Evolutionary conservation across 140 eudicot genomes (phyloP), one percentile per base, ranked within the genome.

Genomic region (Anethum foeniculum): DNA sequence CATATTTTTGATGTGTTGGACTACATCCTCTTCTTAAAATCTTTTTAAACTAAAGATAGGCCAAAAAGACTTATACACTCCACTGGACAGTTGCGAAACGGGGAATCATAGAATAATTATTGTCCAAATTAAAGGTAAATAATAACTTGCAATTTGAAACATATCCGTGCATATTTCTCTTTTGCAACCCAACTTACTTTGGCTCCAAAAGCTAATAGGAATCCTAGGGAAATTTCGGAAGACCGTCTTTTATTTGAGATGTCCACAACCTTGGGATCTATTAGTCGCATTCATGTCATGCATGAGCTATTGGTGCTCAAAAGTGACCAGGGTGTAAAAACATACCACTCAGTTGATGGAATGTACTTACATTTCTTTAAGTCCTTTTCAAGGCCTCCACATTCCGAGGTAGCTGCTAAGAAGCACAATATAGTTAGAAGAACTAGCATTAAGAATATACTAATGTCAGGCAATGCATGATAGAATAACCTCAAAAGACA

Each of bases 391-490:
- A 83, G 80, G 49, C 47, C 76, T n/a, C 76, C 75, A 54, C 80
- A 79, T 51, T 79, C 49, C 21, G 88, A 83, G 79, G 86, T 80
- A 76, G 83, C 88, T 88, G 88, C 82, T 27, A 85, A 87, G 79
- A 73, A 75, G 65, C 41, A 60, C 19, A 76, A 71, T 34, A 32
- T 23, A 68, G 16, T 27, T 25, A 25, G 34, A 13, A 75, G 6
- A 25, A 46, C 19, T 47, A 47, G 78, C 36, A 43, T 14, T 10
- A 73, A 21, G 25, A 7, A 0, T n/a, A 23, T 41, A n/a, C 23
- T 4, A 43, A 12, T 43, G 56, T 19, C 18, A n/a, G 10, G 19
- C 27, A 75, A 47, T 47, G 41, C 79, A 27, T n/a, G 6, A 47
- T 25, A 46, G 1, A 39, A n/a, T 74, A 75, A 47, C 14, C 62